Evolutionary conservation across 345 rosid species (phyloP).

Genomic region (Salix arbutifolia): DNA sequence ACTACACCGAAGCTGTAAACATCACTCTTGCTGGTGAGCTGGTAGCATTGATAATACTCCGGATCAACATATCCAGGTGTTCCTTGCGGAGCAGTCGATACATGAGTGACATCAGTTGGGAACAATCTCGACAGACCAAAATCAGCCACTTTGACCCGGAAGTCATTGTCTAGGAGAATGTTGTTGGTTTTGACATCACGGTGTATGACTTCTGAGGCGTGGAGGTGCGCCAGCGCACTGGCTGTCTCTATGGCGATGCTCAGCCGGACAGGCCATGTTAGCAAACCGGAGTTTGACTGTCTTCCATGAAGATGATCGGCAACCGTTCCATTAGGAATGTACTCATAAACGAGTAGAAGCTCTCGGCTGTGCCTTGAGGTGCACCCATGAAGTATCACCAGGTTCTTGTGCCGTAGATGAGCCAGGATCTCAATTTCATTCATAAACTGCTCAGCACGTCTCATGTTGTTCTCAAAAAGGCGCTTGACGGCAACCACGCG

Average conservation of each 20-base stretch:
- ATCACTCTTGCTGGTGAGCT: conserved; percentile 76
- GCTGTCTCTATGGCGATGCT: conserved; percentile 83
- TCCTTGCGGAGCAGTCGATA: conserved; percentile 93
- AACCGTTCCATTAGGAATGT: conserved; percentile 81
- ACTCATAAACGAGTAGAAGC: conserved; percentile 81
- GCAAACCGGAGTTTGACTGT: conserved; percentile 35
- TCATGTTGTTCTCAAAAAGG: conserved; percentile 56
- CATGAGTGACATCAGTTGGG: conserved; percentile 68
- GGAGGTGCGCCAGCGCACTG: conserved; percentile 63
- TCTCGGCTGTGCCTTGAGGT: conserved; percentile 73
- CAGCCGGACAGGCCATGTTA: conserved; percentile 72
- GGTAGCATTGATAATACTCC: conserved; percentile 73
- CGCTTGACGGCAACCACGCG: conserved; percentile 82
- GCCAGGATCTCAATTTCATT: conserved; percentile 74
- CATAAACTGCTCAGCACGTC: conserved; percentile 72
- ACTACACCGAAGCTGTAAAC: conserved; percentile 94
- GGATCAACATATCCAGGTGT: conserved; percentile 96
- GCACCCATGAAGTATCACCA: conserved; percentile 73
- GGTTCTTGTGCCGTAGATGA: conserved; percentile 55
- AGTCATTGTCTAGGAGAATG: conserved; percentile 61
- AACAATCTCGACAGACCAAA: conserved; percentile 83
- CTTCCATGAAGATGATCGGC: conserved; percentile 80
- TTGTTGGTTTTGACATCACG: conserved; percentile 86
- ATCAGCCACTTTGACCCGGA: conserved; percentile 83
- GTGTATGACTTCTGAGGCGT: conserved; percentile 59